Conservation (phyloP, 176 grass and related monocot species). For the Elaeis guineensis region DNA sequence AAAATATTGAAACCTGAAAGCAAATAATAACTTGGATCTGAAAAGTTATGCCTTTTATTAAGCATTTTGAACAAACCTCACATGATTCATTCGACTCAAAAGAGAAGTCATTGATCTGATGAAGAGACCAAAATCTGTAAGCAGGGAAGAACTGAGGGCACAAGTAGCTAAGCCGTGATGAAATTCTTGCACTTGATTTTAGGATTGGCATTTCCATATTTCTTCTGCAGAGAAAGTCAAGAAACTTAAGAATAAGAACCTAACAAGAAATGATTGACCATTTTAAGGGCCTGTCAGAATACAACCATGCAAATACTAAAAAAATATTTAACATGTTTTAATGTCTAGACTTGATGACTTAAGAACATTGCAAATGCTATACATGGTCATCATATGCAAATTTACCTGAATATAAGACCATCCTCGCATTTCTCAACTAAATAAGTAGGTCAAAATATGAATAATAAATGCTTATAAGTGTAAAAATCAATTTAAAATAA, state of each 20-base stretch:
- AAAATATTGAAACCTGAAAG: constrained; percentile 1
- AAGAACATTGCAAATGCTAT: too few relatives aligned
- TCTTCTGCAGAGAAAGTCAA: constrained; percentile 34
- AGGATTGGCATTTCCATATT: constrained; percentile 92
- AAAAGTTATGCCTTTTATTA: neutral
- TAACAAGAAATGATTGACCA: constrained; percentile 4
- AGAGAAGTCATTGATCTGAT: constrained; percentile 24
- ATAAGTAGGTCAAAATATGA: too few relatives aligned
- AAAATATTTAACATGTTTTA: too few relatives aligned
- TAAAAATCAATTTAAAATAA: too few relatives aligned
- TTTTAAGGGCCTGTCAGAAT: too few relatives aligned
- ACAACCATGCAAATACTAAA: too few relatives aligned
- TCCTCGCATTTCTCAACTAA: too few relatives aligned
- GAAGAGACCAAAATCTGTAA: constrained; percentile 65
- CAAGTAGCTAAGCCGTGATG: constrained; percentile 77
- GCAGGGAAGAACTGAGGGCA: constrained; percentile 84
- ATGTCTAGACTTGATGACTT: too few relatives aligned
- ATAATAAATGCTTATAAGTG: too few relatives aligned
- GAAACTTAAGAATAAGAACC: neutral
- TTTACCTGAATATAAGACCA: too few relatives aligned
- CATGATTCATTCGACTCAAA: constrained; percentile 23
- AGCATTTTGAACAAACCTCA: constrained; percentile 13
- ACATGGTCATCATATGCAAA: too few relatives aligned
- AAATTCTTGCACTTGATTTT: constrained; percentile 84
- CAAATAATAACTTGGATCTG: neutral